Evolutionary conservation across 805 yeast genomes (phyloP).

Genomic region (Starmerella vitae): DNA sequence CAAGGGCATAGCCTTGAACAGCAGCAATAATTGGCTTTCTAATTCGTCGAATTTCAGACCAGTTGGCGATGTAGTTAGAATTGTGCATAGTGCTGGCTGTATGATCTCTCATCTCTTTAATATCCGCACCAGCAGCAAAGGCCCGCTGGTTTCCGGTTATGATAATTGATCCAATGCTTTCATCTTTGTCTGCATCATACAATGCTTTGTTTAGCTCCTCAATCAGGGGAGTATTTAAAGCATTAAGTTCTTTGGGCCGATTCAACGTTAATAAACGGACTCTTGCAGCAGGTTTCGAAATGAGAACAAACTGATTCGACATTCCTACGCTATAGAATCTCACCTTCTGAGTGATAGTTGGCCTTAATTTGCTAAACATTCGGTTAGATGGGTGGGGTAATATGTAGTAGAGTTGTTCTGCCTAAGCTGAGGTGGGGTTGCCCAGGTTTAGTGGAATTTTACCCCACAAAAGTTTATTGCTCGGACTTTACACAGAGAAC

Average conservation of each 20-base stretch:
- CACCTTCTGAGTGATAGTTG: too few species aligned
- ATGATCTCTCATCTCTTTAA: conserved; percentile 36
- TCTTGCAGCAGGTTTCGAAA: conserved; percentile 30
- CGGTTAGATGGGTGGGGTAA: too few species aligned
- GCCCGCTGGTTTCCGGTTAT: conserved; percentile 36
- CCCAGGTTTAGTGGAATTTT: not conserved
- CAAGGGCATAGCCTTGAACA: conserved; percentile 42
- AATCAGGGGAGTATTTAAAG: conserved; percentile 30
- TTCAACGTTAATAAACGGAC: conserved; percentile 31
- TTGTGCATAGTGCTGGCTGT: conserved; percentile 29
- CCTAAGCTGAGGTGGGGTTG: too few species aligned
- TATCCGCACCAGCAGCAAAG: conserved; percentile 46
- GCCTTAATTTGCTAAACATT: too few species aligned
- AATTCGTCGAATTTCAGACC: conserved; percentile 31
- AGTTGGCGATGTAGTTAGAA: conserved; percentile 29
- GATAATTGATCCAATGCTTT: conserved; percentile 34
- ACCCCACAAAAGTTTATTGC: not conserved
- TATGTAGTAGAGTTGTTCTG: too few species aligned
- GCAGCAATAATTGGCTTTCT: conserved; percentile 42
- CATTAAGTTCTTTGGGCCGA: conserved; percentile 36
- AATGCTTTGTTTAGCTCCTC: conserved; percentile 31
- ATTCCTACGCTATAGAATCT: conserved; percentile 18
- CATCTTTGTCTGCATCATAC: conserved; percentile 28
- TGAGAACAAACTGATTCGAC: conserved; percentile 29
- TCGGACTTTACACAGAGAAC: conserved; percentile 14